Percentiles rank a stretch among this genome's conserved stretches.
These are phyloP conservation scores for Ogataea polymorpha DNA, from an alignment of 805 yeast genomes.

Conservation along the genomic window DNA sequence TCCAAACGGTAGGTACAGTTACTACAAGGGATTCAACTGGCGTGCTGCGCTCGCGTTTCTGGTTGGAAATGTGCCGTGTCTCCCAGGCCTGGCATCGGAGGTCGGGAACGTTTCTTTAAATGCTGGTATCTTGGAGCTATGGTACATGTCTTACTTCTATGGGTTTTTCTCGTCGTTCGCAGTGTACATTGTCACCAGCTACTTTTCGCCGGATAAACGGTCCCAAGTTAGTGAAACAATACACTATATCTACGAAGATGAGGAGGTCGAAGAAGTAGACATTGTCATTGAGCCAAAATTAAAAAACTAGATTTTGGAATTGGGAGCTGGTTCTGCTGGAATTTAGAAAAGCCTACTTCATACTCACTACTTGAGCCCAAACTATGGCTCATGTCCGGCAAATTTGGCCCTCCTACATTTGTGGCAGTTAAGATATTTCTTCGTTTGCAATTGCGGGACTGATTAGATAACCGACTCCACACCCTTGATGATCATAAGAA, in stretches of 20 bases:
- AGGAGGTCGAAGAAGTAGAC: constrained; percentile 11
- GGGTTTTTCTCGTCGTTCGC: constrained; percentile 29
- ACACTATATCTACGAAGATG: constrained; percentile 5
- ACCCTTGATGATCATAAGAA: constrained; percentile 62
- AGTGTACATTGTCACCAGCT: constrained; percentile 24
- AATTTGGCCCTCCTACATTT: no score
- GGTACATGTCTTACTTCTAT: constrained; percentile 32
- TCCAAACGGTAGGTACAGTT: constrained; percentile 37
- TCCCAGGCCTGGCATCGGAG: constrained; percentile 37
- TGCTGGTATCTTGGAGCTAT: constrained; percentile 26
- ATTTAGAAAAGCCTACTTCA: no score
- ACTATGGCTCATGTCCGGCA: no score
- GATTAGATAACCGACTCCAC: no score
- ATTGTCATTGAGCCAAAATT: not conserved
- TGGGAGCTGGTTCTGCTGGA: no score
- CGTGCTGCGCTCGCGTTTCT: constrained; percentile 39
- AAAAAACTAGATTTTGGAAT: not conserved
- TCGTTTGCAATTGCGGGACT: no score
- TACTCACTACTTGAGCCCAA: no score
- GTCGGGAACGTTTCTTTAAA: constrained; percentile 26
- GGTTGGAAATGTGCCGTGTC: constrained; percentile 37
- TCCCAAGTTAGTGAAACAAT: constrained; percentile 8
- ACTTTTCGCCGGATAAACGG: constrained; percentile 16
- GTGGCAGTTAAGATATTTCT: no score
- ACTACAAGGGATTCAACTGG: constrained; percentile 43